These are phyloP conservation scores for Aspergillus biplanus DNA, from an alignment of 495 filamentous ascomycete genomes.

Conservation along the genomic window DNA sequence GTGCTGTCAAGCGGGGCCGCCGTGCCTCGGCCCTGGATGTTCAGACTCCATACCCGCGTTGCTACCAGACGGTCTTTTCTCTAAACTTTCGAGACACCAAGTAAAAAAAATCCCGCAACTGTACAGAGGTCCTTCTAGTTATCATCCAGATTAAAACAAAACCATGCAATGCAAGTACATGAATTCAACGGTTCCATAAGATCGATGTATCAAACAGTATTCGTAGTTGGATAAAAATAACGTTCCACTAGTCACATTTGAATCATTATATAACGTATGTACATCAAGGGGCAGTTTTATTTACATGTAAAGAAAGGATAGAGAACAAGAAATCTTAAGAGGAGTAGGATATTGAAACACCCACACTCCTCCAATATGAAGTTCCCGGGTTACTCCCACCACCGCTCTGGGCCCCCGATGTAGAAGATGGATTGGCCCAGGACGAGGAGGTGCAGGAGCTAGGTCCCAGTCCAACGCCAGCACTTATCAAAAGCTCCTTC, in stretches of 20 bases:
- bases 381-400: conserved; percentile 69
- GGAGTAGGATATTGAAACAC: conserved; percentile 89
- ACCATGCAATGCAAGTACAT: conserved; percentile 6
- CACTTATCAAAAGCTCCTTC: conserved; percentile 90
- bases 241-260: neutral
- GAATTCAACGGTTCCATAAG: conserved; percentile 10
- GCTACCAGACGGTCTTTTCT: neutral
- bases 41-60: neutral
- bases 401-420: conserved; percentile 54
- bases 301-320: conserved; percentile 11
- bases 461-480: conserved; percentile 75
- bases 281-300: conserved; percentile 9
- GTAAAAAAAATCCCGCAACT: neutral
- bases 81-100: neutral
- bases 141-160: conserved; percentile 1
- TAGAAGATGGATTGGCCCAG: conserved; percentile 29
- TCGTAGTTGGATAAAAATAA: too few species aligned
- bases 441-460: conserved; percentile 46
- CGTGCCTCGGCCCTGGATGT: neutral
- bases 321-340: conserved; percentile 57
- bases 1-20: neutral
- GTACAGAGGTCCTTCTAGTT: conserved; percentile 6
- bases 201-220: too few species aligned
- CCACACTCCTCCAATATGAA: conserved; percentile 64
- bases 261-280: conserved; percentile 21